Evolutionary conservation across 148 eudicot genomes (phyloP).

Genomic region (Pharnaceum exiguum): DNA sequence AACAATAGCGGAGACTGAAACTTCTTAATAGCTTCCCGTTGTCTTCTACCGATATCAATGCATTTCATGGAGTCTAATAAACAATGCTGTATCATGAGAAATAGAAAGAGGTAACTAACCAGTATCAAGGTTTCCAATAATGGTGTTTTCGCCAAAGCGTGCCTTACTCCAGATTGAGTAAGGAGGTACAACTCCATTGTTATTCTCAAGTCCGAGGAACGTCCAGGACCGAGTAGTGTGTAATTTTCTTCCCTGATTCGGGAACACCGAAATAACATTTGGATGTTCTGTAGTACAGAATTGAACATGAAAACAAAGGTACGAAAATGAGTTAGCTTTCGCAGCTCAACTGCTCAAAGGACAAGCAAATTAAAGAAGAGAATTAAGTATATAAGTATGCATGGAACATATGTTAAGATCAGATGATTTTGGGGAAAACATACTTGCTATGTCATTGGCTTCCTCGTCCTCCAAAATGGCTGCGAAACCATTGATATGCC

Average conservation of each 20-base stretch:
- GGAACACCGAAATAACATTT: conserved; percentile 64
- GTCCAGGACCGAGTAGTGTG: conserved; percentile 91
- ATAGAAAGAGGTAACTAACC: conserved; percentile 33
- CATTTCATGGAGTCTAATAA: too few species aligned
- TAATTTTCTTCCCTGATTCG: conserved; percentile 56
- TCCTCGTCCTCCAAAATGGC: conserved; percentile 66
- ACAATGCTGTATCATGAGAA: too few species aligned
- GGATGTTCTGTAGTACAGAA: conserved; percentile 84
- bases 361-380: too few species aligned
- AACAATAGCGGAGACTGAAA: too few species aligned
- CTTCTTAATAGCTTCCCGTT: too few species aligned
- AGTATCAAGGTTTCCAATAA: conserved; percentile 84
- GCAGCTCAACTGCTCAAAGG: too few species aligned
- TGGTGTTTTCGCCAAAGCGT: conserved; percentile 70
- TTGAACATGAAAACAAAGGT: too few species aligned
- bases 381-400: too few species aligned
- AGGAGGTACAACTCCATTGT: conserved; percentile 32
- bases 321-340: too few species aligned
- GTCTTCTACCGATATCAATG: too few species aligned
- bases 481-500: conserved; percentile 91
- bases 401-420: too few species aligned
- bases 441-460: conserved; percentile 57
- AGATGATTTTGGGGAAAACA: conserved; percentile 8
- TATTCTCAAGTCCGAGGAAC: conserved; percentile 63
- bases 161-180: conserved; percentile 69